Evolutionary conservation across 306 rosid genomes (phyloP).

Genomic region (Pachyrhizus erosus): DNA sequence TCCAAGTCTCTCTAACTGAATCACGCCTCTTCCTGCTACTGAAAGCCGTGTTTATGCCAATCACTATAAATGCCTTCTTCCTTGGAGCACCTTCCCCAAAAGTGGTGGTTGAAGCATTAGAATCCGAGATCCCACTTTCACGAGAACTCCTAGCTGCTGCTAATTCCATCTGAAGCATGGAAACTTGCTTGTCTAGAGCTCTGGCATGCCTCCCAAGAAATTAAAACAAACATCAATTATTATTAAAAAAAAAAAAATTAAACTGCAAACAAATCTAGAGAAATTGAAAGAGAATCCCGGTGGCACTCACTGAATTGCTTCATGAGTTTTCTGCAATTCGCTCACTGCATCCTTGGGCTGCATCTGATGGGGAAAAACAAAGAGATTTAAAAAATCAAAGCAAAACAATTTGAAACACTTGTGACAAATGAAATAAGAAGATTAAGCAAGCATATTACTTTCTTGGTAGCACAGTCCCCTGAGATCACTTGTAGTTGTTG

Average conservation of each 20-base stretch:
- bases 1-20: constrained; percentile 98
- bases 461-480: constrained; percentile 64
- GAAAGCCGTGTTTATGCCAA: constrained; percentile 98
- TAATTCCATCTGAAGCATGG: constrained; percentile 79
- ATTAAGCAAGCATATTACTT: constrained; percentile 39
- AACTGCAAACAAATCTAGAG: constrained; percentile 39
- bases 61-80: constrained; percentile 84
- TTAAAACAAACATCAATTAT: constrained; percentile 17
- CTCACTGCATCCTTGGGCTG: constrained; percentile 65
- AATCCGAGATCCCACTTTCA: constrained; percentile 52
- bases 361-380: constrained; percentile 48
- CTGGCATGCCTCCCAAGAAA: constrained; percentile 60
- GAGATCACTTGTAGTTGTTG: constrained; percentile 78
- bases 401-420: not conserved
- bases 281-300: constrained; percentile 35
- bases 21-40: constrained; percentile 97
- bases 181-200: constrained; percentile 87
- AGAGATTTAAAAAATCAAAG: not conserved
- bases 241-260: not conserved
- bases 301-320: constrained; percentile 88
- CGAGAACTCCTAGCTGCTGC: constrained; percentile 78
- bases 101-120: constrained; percentile 49
- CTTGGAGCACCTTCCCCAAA: constrained; percentile 46
- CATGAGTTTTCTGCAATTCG: constrained; percentile 80
- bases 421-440: not conserved